Evolutionary conservation across 352 stramenopile species (phyloP), one percentile per base, ranked within the genome.

Genomic region (Pythium volutum): DNA sequence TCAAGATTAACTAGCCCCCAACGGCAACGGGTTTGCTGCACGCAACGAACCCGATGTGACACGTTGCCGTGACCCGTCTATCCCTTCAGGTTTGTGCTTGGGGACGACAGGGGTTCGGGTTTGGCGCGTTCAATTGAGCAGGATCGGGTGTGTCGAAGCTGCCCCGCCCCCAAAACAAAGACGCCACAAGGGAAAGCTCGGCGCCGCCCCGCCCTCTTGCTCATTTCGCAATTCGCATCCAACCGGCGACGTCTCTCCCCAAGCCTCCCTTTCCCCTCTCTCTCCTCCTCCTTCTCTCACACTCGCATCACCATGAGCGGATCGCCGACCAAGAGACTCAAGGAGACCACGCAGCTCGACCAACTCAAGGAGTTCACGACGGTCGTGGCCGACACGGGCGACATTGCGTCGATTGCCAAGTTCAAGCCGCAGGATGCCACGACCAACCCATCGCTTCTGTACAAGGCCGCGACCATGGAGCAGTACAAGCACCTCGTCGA

Each of bases 381-480:
- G 26, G 91, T 99, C 42, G 97, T 99, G 34, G 94, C 95, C 31
- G 97, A 99, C 81, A 99, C 97, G 52, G 97, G 97, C 47, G 97
- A 99, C 75, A 88, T 97, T 62, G 76, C 77, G 64, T 91, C 87
- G 62, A 96, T 94, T 56, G 85, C 88, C 70, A 95, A 94, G 75
- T 95, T 86, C 78, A 92, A 93, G 71, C 96, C 96, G 55, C 90
- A 98, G 76, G 97, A 99, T 86, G 97, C 97, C 38, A 99, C 97
- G 11, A 99, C 98, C 23, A 99, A 99, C 80, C 98, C 98, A 43
- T 98, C 89, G 69, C 84, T 99, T 46, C 96, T 99, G 46, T 99
- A 97, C 88, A 99, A 99, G 73, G 97, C 98, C 23, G 94, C 97
- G 31, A 79, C 78, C 39, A 97, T 99, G 81, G 77, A 94, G 57